Evolutionary conservation across 1,284 basidiomycete genomes (phyloP).

Genomic region (Inonotus obliquus): DNA sequence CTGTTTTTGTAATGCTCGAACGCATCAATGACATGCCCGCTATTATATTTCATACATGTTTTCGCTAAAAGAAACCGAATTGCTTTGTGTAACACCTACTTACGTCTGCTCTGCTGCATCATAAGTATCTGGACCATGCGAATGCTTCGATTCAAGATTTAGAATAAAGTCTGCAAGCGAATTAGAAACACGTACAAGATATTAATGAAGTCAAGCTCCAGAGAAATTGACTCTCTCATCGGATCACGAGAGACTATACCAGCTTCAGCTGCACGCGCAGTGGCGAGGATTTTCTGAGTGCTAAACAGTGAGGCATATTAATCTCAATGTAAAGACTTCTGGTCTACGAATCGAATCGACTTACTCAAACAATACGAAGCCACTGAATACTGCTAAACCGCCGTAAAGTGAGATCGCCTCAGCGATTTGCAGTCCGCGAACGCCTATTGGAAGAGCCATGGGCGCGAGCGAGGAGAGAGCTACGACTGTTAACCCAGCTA

Average conservation of each 20-base stretch:
- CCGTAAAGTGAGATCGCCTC: constrained; percentile 83
- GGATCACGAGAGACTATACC: constrained; percentile 71
- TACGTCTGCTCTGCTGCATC: constrained; percentile 31
- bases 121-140: constrained; percentile 82
- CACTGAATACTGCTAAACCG: constrained; percentile 83
- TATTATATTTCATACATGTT: neutral
- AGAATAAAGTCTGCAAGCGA: neutral
- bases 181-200: constrained; percentile 55
- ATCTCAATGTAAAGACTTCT: neutral
- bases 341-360: constrained; percentile 23
- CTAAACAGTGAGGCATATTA: constrained; percentile 30
- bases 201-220: constrained; percentile 87
- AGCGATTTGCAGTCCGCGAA: constrained; percentile 70
- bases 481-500: constrained; percentile 85
- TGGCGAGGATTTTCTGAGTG: constrained; percentile 78
- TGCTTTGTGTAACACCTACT: neutral
- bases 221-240: constrained; percentile 71
- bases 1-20: neutral
- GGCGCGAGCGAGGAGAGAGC: constrained; percentile 84
- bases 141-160: constrained; percentile 42
- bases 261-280: constrained; percentile 69
- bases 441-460: constrained; percentile 78
- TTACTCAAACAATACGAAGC: constrained; percentile 84
- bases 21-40: neutral
- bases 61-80: neutral